Evolutionary conservation across 768 basidiomycete species (phyloP), one percentile per base, ranked within the genome.

Genomic region (Pleurotus tuoliensis): DNA sequence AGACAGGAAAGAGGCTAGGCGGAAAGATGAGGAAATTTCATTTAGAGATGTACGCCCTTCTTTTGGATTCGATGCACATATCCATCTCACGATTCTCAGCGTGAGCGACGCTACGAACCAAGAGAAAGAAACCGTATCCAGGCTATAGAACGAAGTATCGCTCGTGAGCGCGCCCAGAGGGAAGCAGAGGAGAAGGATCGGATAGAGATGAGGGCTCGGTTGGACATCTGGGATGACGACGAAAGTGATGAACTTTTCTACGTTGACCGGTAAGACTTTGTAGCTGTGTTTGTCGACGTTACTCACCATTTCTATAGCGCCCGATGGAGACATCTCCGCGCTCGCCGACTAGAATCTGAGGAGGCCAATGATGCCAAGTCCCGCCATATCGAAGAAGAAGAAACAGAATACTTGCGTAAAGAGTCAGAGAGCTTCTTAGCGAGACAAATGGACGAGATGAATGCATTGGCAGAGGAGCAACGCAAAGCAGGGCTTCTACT

Each of bases 391-490:
- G 95, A 97, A 71, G 87, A 88, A 46, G 87, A 89, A 51, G 93
- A 97, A 70, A 83, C 85, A 6, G 94, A 90, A 67, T 90, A 92
- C 62, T 78, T 97, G 20, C 84, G 92, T 37, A 82, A 85, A 48
- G 94, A 98, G 71, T 94, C 93, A 0, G 96, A 98, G 70, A 89
- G 86, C 60, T 97, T 98, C 80, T 78, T 98, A 58, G 91, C 92
- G 37, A 81, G 86, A 55, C 94, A 97, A 66, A 94, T 96, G 92
- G 92, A 92, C 60, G 94, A 98, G 69, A 90, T 96, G 86, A 92
- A 94, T 61, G 88, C 91, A 2, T 75, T 96, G 25, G 91, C 90
- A 11, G 90, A 91, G 50, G 90, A 95, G 65, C 93, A 97, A 64
- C 86, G 92, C 60, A 90, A 92, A 65, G 92, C 91, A 5, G 94